phyloP scores from a whole-genome alignment of 202 grass and related monocot genomes.

The Zizania palustris region DNA sequence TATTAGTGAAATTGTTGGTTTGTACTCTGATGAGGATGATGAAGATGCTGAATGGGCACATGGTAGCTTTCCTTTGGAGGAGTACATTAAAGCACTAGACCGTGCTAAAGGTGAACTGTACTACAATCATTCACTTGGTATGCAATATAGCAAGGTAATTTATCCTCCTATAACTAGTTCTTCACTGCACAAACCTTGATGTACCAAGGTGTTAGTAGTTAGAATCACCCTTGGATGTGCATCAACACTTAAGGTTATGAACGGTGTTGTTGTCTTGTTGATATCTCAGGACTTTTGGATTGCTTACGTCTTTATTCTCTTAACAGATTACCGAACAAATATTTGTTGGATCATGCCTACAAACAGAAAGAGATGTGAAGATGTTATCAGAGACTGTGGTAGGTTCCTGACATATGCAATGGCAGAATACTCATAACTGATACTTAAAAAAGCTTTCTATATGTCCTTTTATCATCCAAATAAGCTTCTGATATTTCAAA shows the following conservation, averaged over 20 bases:
- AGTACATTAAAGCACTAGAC: slow-evolving; percentile 96
- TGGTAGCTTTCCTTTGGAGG: slow-evolving; percentile 91
- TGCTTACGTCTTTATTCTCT: slow-evolving; percentile 16
- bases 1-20: slow-evolving; percentile 66
- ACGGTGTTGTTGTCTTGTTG: background rate
- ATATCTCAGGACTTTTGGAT: slow-evolving; percentile 14
- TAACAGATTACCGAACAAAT: slow-evolving; percentile 93
- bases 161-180: background rate
- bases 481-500: slow-evolving; percentile 58
- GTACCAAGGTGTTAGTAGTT: background rate
- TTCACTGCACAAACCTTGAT: background rate
- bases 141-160: slow-evolving; percentile 92
- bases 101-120: slow-evolving; percentile 94
- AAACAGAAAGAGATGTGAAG: slow-evolving; percentile 90
- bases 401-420: slow-evolving; percentile 34
- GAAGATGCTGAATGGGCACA: slow-evolving; percentile 77
- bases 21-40: slow-evolving; percentile 71
- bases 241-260: background rate
- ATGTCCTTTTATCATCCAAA: slow-evolving; percentile 14
- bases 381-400: slow-evolving; percentile 83
- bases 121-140: slow-evolving; percentile 94
- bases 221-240: background rate
- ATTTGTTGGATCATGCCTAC: slow-evolving; percentile 96
- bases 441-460: slow-evolving; percentile 35
- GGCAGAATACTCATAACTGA: slow-evolving; percentile 3